phyloP scores from a whole-genome alignment of 352 stramenopile species.

The Pythium monospermum region DNA sequence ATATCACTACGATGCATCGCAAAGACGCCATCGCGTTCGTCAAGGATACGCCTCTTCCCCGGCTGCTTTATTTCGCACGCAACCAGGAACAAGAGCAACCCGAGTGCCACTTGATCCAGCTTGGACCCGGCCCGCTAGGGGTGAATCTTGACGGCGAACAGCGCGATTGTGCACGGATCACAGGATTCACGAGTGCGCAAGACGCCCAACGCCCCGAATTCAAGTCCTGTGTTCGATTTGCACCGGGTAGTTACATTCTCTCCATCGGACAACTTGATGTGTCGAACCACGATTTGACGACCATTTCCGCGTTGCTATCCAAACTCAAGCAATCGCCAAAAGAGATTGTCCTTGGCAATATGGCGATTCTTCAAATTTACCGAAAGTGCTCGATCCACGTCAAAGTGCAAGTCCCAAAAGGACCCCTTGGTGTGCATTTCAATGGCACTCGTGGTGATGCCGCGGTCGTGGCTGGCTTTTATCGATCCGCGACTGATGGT shows the following conservation, averaged over 20 bases:
- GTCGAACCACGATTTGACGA: constrained; percentile 34
- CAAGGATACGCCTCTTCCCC: constrained; percentile 24
- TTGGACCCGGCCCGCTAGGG: constrained; percentile 40
- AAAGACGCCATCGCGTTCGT: constrained; percentile 26
- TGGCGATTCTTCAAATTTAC: constrained; percentile 25
- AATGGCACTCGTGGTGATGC: constrained; percentile 23
- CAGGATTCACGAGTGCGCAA: constrained; percentile 33
- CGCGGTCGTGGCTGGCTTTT: constrained; percentile 38
- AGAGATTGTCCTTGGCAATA: constrained; percentile 42
- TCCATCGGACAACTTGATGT: constrained; percentile 63
- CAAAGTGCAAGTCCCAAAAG: constrained; percentile 26
- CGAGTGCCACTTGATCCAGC: constrained; percentile 36
- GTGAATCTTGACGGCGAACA: constrained; percentile 40
- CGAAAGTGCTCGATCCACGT: constrained; percentile 6
- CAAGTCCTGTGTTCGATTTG: constrained; percentile 26
- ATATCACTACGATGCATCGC: constrained; percentile 33
- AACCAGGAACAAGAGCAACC: constrained; percentile 13
- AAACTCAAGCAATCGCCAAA: constrained; percentile 39
- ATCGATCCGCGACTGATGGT: constrained; percentile 24
- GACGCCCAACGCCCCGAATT: constrained; percentile 38
- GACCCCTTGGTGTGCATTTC: constrained; percentile 47
- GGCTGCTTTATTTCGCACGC: constrained; percentile 36
- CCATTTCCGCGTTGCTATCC: constrained; percentile 33
- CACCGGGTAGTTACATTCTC: constrained; percentile 50
- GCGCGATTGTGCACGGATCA: constrained; percentile 29